Percentiles rank a stretch among this genome's conserved stretches.
Evolutionary conservation across 306 rosid species (phyloP).

Genomic region (Quercus dentata): DNA sequence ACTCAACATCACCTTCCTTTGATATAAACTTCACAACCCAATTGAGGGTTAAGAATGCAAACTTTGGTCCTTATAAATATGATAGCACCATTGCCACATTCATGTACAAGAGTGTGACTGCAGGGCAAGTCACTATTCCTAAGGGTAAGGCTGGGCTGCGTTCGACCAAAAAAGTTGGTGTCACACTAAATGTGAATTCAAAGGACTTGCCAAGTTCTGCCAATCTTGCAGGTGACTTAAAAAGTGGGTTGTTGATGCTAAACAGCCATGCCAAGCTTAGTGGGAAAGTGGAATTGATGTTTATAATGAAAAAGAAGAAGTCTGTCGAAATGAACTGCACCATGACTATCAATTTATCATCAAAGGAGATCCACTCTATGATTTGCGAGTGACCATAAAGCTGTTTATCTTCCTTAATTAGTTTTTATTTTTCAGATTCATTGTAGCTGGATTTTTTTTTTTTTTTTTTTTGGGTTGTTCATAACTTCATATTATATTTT

Average conservation of each 20-base stretch:
- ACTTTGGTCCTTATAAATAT: slow-evolving; percentile 17
- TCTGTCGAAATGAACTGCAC: slow-evolving; percentile 22
- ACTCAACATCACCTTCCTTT: not conserved
- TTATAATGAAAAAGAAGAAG: slow-evolving; percentile 24
- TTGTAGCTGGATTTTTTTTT: too few relatives aligned
- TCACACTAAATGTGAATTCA: slow-evolving; percentile 13
- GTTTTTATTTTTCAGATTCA: too few relatives aligned
- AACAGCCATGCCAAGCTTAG: slow-evolving; percentile 13
- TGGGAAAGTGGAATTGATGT: slow-evolving; percentile 23
- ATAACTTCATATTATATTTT: too few relatives aligned
- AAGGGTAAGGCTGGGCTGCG: slow-evolving; percentile 1
- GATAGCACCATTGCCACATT: not conserved
- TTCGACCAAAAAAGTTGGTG: slow-evolving; percentile 24
- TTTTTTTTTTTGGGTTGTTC: too few relatives aligned
- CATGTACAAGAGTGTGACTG: not conserved
- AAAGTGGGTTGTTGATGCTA: slow-evolving; percentile 10
- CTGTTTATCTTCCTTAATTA: too few relatives aligned
- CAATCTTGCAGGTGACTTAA: slow-evolving; percentile 13
- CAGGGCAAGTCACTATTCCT: slow-evolving; percentile 1
- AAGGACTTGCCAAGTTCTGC: not conserved
- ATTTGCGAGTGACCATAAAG: not conserved
- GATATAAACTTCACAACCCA: not conserved
- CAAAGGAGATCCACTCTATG: not conserved
- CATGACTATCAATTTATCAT: slow-evolving; percentile 13
- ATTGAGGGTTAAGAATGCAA: slow-evolving; percentile 6